Percentiles rank a stretch among this genome's conserved stretches.
phyloP scores from a whole-genome alignment of 139 green algal genomes.

The Gonium pectorale region DNA sequence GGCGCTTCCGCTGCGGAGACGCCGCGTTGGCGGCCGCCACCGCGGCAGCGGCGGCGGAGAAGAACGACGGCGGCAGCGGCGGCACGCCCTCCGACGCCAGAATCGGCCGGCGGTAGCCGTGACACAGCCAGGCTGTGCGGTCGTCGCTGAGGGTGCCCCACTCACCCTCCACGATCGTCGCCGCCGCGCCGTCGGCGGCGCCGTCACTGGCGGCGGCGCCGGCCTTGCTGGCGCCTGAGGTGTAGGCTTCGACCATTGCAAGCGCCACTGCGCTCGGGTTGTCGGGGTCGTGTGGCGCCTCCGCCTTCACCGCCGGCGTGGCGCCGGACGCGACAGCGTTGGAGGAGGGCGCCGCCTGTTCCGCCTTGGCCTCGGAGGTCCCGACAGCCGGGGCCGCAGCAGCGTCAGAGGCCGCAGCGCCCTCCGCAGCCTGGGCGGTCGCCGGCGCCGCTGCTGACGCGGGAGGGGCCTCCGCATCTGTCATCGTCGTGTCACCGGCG shows the following conservation, averaged over 20 bases:
- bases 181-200: not conserved
- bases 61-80: slow-evolving; percentile 5
- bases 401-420: too few species aligned
- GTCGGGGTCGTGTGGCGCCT: too few species aligned
- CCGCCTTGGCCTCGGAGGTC: too few species aligned
- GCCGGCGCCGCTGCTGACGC: too few species aligned
- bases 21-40: not conserved
- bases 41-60: slow-evolving; percentile 13
- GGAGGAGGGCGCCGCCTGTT: too few species aligned
- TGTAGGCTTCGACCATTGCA: too few species aligned
- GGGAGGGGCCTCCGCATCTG: too few species aligned
- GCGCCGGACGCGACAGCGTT: not conserved
- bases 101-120: slow-evolving; percentile 38
- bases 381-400: too few species aligned
- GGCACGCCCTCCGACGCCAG: slow-evolving; percentile 31
- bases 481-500: too few species aligned
- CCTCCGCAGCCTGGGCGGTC: too few species aligned
- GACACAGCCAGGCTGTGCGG: slow-evolving; percentile 31
- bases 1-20: slow-evolving; percentile 25
- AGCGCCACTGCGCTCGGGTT: too few species aligned
- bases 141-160: slow-evolving; percentile 35
- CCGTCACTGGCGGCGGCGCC: not conserved
- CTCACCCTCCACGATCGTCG: slow-evolving; percentile 6
- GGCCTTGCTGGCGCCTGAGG: too few species aligned
- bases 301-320: not conserved